Conservation (phyloP, 1,284 basidiomycete species). For the Marasmius fiardii region DNA sequence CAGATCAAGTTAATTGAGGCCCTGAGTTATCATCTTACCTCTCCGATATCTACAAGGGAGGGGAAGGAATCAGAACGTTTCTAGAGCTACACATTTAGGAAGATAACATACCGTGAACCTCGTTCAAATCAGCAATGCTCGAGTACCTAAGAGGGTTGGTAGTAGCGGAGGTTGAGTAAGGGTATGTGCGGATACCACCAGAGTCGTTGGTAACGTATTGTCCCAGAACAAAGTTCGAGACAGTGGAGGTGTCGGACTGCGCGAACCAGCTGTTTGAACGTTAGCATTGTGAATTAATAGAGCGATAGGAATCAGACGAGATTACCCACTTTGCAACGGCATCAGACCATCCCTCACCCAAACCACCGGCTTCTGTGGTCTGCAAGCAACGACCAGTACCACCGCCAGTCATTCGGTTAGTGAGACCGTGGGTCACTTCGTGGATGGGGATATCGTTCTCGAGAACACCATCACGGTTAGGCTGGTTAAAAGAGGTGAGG, state of each 20-base stretch:
- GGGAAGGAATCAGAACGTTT: too few relatives aligned
- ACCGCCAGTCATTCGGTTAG: constrained; percentile 35
- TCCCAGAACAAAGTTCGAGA: constrained; percentile 38
- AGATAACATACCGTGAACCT: constrained; percentile 29
- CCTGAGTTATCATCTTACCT: background rate
- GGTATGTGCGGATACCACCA: constrained; percentile 33
- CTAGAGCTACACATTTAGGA: too few relatives aligned
- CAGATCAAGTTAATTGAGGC: background rate
- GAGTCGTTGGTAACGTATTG: constrained; percentile 28
- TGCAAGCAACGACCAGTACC: constrained; percentile 50
- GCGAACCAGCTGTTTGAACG: constrained; percentile 31
- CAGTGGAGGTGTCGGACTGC: constrained; percentile 24
- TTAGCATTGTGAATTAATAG: too few relatives aligned
- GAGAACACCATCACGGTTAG: constrained; percentile 9
- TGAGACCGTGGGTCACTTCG: constrained; percentile 30
- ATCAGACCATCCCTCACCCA: constrained; percentile 56
- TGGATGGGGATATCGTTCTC: background rate
- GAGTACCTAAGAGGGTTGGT: constrained; percentile 38
- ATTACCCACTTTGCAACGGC: constrained; percentile 41
- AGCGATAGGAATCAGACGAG: background rate
- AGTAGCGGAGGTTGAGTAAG: constrained; percentile 38
- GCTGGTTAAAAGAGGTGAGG: background rate
- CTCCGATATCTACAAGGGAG: background rate
- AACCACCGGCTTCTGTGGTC: constrained; percentile 43
- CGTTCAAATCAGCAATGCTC: constrained; percentile 30